Evolutionary conservation across 257 asterid genomes (phyloP), one percentile per base, ranked within the genome.

Genomic region (Oldenlandia corymbosa): DNA sequence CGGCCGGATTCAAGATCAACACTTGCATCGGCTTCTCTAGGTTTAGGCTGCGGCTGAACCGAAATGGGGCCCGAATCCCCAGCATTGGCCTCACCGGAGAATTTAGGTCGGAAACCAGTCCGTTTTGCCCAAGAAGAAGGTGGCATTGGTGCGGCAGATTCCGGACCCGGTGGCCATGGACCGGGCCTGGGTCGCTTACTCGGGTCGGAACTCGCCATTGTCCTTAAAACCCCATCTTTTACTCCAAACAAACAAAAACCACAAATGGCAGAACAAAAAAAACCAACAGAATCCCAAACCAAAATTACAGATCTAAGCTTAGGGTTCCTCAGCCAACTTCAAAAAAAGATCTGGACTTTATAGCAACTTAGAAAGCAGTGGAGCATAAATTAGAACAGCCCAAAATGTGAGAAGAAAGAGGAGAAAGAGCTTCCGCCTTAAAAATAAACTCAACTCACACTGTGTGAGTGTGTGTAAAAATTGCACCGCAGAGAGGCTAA

Each of bases 61-160:
- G 72, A 73, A 68, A 87, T 82, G 74, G 78, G 90, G 3, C 90
- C 97, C 18, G 97, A 89, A 48, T 85, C 89, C 24, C 76, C 77
- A 59, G 94, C 94, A 74, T 83, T 90, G 3, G 96, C 82, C 86
- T 93, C 97, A 8, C 97, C 99, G 30, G 96, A 87, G 71, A 93
- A 85, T 75, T 90, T 87, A 12, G 99, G 97, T 42, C 96, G 87
- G 62, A 93, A 93, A 4, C 96, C 99, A 37, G 97, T 93, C 21
- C 85, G 80, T 43, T 93, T 93, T 0, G 99, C 99, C 97, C 99
- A 93, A 3, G 99, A 79, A 6, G 97, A 66, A 5, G 97, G 95
- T 31, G 99, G 99, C 85, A 84, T 74, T 78, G 95, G 78, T 7
- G 75, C 39, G 6, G 84, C 69, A 13, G 95, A 54, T 6, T 87